phyloP scores from a whole-genome alignment of 202 grass and related monocot genomes.

The Digitaria exilis region DNA sequence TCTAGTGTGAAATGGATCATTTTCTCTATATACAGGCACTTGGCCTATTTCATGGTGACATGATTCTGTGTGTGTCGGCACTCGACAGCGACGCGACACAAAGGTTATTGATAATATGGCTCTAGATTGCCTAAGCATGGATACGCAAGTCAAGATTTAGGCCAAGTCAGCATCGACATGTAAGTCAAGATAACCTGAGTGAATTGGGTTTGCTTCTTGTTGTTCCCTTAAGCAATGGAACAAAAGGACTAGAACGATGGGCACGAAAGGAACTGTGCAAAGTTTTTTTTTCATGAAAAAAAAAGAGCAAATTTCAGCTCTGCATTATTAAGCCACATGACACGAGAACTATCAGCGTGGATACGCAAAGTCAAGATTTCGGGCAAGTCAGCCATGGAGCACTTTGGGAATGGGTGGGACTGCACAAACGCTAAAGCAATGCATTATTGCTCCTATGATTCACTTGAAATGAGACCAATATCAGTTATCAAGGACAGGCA shows the following conservation, averaged over 20 bases:
- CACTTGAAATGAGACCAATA: not conserved
- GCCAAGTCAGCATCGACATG: too few relatives aligned
- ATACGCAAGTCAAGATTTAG: too few relatives aligned
- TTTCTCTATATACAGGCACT: too few relatives aligned
- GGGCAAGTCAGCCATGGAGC: slow-evolving; percentile 8
- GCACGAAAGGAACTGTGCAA: not conserved
- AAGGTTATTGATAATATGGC: not conserved
- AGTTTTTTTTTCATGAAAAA: not conserved
- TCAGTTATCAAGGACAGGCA: not conserved
- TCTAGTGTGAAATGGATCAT: not conserved
- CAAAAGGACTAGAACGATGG: not conserved
- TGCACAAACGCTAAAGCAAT: not conserved
- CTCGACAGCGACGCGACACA: not conserved
- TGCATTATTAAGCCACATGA: slow-evolving; percentile 4
- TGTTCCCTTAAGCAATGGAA: not conserved
- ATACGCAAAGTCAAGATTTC: not conserved
- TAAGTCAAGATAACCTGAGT: too few relatives aligned
- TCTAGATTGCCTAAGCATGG: not conserved
- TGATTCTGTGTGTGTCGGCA: not conserved
- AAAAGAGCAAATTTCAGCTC: not conserved
- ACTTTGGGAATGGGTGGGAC: not conserved
- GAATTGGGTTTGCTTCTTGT: not conserved
- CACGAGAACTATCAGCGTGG: not conserved
- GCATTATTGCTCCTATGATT: slow-evolving; percentile 23
- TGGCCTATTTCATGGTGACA: not conserved